Percentiles rank a stretch among this genome's conserved stretches.
Conservation (phyloP, 108 stramenopile species). For the Heterococcus sp. region DNA sequence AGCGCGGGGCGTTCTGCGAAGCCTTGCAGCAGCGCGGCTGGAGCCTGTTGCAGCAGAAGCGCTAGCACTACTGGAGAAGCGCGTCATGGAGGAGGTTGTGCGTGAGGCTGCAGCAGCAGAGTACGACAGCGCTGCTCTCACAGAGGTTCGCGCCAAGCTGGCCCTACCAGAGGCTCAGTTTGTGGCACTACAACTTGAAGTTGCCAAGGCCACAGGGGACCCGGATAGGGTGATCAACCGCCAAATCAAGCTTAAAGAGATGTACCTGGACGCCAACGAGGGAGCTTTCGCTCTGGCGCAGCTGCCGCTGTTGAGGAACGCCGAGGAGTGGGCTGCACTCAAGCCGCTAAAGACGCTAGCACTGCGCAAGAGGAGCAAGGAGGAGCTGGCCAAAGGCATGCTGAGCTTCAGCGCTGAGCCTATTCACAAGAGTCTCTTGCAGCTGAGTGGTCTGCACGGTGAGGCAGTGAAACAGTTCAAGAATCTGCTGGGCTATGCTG, state of each 20-base stretch:
- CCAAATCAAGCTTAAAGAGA: constrained; percentile 60
- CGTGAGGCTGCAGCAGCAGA: constrained; percentile 8
- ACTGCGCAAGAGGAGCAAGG: constrained; percentile 11
- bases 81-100: constrained; percentile 42
- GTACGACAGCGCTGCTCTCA: constrained; percentile 19
- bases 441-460: constrained; percentile 38
- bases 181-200: constrained; percentile 51
- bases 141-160: constrained; percentile 54
- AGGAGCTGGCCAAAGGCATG: constrained; percentile 39
- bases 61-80: constrained; percentile 51
- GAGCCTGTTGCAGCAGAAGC: constrained; percentile 55
- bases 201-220: constrained; percentile 55
- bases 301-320: constrained; percentile 23
- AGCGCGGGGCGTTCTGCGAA: constrained; percentile 30
- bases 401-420: constrained; percentile 40
- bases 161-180: constrained; percentile 56
- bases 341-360: constrained; percentile 39
- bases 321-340: constrained; percentile 58
- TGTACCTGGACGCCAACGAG: constrained; percentile 53
- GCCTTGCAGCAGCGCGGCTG: constrained; percentile 33
- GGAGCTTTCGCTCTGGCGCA: constrained; percentile 19
- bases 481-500: constrained; percentile 53
- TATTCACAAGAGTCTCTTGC: constrained; percentile 49
- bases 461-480: constrained; percentile 58
- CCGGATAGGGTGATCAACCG: constrained; percentile 59